phyloP scores from a whole-genome alignment of 306 rosid species.

The Morella rubra region DNA sequence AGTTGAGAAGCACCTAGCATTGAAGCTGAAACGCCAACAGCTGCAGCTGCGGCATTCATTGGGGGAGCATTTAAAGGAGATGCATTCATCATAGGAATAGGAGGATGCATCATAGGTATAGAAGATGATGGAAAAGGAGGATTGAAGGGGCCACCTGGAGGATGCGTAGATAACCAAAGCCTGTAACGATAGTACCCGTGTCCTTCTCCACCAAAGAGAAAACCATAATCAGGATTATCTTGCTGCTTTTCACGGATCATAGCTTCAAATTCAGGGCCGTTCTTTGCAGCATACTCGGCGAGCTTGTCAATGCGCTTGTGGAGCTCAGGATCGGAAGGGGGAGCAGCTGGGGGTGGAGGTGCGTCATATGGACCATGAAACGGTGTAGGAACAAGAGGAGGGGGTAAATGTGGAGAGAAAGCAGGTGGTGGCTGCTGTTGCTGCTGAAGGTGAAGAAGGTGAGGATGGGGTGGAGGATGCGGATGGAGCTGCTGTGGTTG shows the following conservation, averaged over 20 bases:
- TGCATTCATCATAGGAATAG: constrained; percentile 72
- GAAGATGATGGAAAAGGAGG: constrained; percentile 59
- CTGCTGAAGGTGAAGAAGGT: constrained; percentile 68
- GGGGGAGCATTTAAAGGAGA: constrained; percentile 62
- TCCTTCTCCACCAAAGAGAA: constrained; percentile 97
- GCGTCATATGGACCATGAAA: constrained; percentile 56
- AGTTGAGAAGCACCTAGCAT: constrained; percentile 52
- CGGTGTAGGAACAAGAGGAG: constrained; percentile 55
- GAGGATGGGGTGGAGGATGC: constrained; percentile 65
- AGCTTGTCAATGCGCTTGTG: constrained; percentile 91
- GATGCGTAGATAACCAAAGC: constrained; percentile 71
- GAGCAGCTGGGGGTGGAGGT: constrained; percentile 65
- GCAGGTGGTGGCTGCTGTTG: constrained; percentile 67
- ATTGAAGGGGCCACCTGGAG: constrained; percentile 69
- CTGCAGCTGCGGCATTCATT: constrained; percentile 46
- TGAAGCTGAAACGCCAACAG: constrained; percentile 52
- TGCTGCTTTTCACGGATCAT: constrained; percentile 93
- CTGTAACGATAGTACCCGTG: constrained; percentile 76
- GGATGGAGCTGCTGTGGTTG: constrained; percentile 59
- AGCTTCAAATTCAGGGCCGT: constrained; percentile 94
- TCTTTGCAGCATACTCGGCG: constrained; percentile 83
- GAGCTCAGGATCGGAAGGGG: constrained; percentile 89
- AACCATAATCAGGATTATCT: constrained; percentile 86
- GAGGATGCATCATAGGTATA: constrained; percentile 67
- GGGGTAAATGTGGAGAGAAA: constrained; percentile 64